phyloP scores from a whole-genome alignment of 2,329 filamentous ascomycete genomes.

The Dactylellina haptotyla region DNA sequence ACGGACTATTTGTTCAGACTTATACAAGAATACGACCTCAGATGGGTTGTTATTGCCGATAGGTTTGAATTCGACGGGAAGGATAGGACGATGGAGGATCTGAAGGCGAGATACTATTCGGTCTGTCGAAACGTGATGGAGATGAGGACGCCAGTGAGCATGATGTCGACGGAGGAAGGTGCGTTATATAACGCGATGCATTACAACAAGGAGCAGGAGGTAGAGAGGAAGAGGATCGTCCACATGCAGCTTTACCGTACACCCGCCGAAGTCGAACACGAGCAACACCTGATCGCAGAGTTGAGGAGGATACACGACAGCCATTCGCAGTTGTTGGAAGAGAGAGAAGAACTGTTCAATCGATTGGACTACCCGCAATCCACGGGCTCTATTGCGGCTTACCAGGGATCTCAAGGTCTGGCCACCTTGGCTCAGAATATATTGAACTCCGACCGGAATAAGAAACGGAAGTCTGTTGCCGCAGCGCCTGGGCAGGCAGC shows the following conservation, averaged over 20 bases:
- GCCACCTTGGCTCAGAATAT: constrained; percentile 83
- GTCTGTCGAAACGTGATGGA: constrained; percentile 85
- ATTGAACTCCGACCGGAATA: constrained; percentile 78
- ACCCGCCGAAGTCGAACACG: constrained; percentile 88
- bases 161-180: constrained; percentile 88
- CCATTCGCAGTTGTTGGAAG: constrained; percentile 84
- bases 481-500: constrained; percentile 60
- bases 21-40: constrained; percentile 80
- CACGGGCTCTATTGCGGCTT: constrained; percentile 75
- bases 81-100: constrained; percentile 80
- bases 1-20: constrained; percentile 88
- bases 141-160: constrained; percentile 79
- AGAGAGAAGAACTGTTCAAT: constrained; percentile 85
- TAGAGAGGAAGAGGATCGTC: constrained; percentile 83
- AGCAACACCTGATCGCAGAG: constrained; percentile 87
- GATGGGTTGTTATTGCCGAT: constrained; percentile 92
- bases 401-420: constrained; percentile 83
- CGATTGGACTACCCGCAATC: constrained; percentile 83
- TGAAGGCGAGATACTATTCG: constrained; percentile 91
- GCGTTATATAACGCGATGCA: constrained; percentile 85
- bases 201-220: constrained; percentile 84
- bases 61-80: constrained; percentile 79
- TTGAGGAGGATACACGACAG: constrained; percentile 90
- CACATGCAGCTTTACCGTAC: constrained; percentile 80
- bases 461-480: constrained; percentile 79